A percentile compares a stretch with the other conserved stretches of the same genome.
phyloP scores from a whole-genome alignment of 768 basidiomycete genomes.

The Rossbeevera mucosa region DNA sequence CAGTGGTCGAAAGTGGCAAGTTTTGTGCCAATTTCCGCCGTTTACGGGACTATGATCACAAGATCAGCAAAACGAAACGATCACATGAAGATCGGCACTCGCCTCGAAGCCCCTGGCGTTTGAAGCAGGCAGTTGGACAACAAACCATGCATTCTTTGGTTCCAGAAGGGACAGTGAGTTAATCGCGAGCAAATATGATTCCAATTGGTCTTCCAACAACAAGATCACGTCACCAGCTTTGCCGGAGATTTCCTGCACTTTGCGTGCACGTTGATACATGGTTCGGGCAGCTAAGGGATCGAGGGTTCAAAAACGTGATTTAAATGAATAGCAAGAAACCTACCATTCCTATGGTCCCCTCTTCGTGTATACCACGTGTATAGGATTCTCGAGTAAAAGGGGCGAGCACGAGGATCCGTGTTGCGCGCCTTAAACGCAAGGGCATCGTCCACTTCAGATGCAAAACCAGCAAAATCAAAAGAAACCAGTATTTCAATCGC shows the following conservation, averaged over 20 bases:
- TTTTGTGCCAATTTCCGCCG: slow-evolving; percentile 66
- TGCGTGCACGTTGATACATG: slow-evolving; percentile 90
- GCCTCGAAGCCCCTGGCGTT: slow-evolving; percentile 45
- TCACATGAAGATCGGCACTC: slow-evolving; percentile 19
- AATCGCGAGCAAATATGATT: slow-evolving; percentile 82
- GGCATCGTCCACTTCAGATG: slow-evolving; percentile 82
- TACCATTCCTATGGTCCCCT: slow-evolving; percentile 90
- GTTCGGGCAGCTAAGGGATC: slow-evolving; percentile 66
- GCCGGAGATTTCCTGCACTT: slow-evolving; percentile 50
- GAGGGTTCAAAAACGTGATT: slow-evolving; percentile 24
- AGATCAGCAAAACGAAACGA: slow-evolving; percentile 15
- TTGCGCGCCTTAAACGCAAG: slow-evolving; percentile 92
- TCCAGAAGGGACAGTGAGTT: slow-evolving; percentile 85
- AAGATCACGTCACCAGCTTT: slow-evolving; percentile 36
- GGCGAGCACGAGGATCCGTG: slow-evolving; percentile 79
- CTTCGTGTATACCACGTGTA: slow-evolving; percentile 89
- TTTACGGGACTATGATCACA: slow-evolving; percentile 52
- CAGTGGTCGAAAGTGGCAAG: slow-evolving; percentile 73
- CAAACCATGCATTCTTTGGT: slow-evolving; percentile 76
- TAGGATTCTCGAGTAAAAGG: slow-evolving; percentile 86
- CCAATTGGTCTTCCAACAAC: slow-evolving; percentile 62
- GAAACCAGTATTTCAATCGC: slow-evolving; percentile 73
- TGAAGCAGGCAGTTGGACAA: slow-evolving; percentile 54
- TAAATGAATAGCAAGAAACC: slow-evolving; percentile 27
- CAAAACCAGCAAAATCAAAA: slow-evolving; percentile 80